Evolutionary conservation across 2,329 filamentous ascomycete genomes (phyloP), one percentile per base, ranked within the genome.

Genomic region (Aspergillus proliferans): DNA sequence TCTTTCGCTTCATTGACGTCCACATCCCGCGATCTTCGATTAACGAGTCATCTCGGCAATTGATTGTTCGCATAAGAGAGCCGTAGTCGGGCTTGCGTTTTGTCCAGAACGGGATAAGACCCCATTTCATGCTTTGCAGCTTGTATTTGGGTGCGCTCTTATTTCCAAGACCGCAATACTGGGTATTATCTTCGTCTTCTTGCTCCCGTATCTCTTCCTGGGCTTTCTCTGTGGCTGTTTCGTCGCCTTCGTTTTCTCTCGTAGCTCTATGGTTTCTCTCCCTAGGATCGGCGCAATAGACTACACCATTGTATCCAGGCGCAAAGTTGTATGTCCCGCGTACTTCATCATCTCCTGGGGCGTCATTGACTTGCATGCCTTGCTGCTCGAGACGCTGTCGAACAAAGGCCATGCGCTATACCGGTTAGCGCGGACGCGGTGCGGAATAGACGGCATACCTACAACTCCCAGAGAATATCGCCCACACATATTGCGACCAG

Each of bases 101-200:
- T 3, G 88, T 94, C 92, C 92, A 97, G 68, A 86, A 95, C 0
- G 93, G 92, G 12, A 97, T 77, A 6, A 98, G 78, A 0, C 92
- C 93, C 93, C 93, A 98, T 78, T 89, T 92, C 87, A 97, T 97
- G 2, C 84, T 78, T 66, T 96, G 90, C 7, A 98, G 74, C 67
- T 87, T 92, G 73, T 94, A 95, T 57, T 72, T 82, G 8, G 77
- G 76, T 50, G 72, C 65, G 24, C 59, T 59, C 47, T 57, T 48
- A 30, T 30, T 10, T 18, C 3, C n/a, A 7, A 38, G 18, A 19
- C 19, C 10, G 14, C 2, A 3, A 14, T 52, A 28, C 36, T 49
- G 22, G 38, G 26, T 15, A 9, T 50, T 46, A 9, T 55, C 55
- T 45, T 62, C 51, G 30, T 52, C 48, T 44, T 46, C 47, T 40